Conservation (phyloP, 768 basidiomycete genomes). For the Tylopilus felleus region DNA sequence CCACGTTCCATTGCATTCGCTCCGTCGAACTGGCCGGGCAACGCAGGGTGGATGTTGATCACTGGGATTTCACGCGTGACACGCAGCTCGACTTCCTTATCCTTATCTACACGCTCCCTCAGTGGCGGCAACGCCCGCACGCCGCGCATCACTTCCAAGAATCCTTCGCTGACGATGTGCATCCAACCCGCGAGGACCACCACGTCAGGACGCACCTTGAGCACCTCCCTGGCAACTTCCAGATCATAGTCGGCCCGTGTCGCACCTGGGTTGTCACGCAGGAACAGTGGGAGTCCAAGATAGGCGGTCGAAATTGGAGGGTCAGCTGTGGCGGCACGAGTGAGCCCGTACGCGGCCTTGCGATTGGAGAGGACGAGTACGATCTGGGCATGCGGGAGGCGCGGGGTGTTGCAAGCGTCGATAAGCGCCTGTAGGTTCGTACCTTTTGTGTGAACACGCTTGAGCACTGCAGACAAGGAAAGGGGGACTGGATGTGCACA, state of each 20-base stretch:
- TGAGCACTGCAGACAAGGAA: not conserved
- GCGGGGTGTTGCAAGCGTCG: slow-evolving; percentile 76
- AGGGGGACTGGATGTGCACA: slow-evolving; percentile 17
- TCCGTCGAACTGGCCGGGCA: slow-evolving; percentile 96
- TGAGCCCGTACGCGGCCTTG: slow-evolving; percentile 85
- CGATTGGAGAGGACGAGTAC: slow-evolving; percentile 87
- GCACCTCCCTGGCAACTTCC: slow-evolving; percentile 69
- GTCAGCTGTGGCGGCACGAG: slow-evolving; percentile 64
- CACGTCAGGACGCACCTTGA: slow-evolving; percentile 67
- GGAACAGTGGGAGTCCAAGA: slow-evolving; percentile 80
- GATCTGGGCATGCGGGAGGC: slow-evolving; percentile 68
- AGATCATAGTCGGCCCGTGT: slow-evolving; percentile 83
- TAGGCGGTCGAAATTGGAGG: slow-evolving; percentile 81
- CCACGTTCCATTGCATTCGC: slow-evolving; percentile 88
- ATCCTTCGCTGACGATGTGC: slow-evolving; percentile 86
- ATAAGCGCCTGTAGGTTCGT: slow-evolving; percentile 96
- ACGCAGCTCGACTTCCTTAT: slow-evolving; percentile 23
- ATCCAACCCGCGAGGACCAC: slow-evolving; percentile 99
- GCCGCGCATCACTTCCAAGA: slow-evolving; percentile 60
- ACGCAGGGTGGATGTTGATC: slow-evolving; percentile 95
- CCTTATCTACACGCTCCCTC: slow-evolving; percentile 6
- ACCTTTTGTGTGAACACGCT: slow-evolving; percentile 44
- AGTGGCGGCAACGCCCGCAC: slow-evolving; percentile 4
- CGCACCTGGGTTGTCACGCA: slow-evolving; percentile 67
- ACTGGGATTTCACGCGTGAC: slow-evolving; percentile 56